Evolutionary conservation across 2,329 filamentous ascomycete genomes (phyloP), one percentile per base, ranked within the genome.

Genomic region (Fusarium musae): DNA sequence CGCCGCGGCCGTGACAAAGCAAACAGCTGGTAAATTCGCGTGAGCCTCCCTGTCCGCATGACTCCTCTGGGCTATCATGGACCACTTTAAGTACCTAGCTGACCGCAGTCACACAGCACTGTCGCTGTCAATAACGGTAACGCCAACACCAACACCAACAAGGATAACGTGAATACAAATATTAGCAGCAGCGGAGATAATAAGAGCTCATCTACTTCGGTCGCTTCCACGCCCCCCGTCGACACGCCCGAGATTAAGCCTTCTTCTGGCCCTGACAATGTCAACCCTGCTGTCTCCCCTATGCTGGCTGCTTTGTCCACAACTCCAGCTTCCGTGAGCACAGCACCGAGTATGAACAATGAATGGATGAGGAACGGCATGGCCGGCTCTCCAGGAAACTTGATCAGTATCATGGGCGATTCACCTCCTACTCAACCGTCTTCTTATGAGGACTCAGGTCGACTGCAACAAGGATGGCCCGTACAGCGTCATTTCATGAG

Each of bases 381-480:
- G 67, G 84, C 84, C 40, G 84, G 85, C 66, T 88, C 87, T n/a
- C 86, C 86, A n/a, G 83, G 85, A 57, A 88, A 88, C 66, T 81
- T 87, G 63, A 87, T 87, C 70, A 87, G 82, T 76, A 78, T 88
- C 65, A 82, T 83, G 78, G 85, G 85, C 60, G 87, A 88, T 71
- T 88, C 86, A 28, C 86, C 87, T 53, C 86, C 87, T 6, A 88
- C 85, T 23, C 85, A 86, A 52, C 86, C 86, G 21, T 87, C 86
- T 26, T 87, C 86, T 4, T 87, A 87, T 70, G 86, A 87, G 74
- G 86, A 87, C 69, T 79, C 83, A 10, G 75, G 82, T 59, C 83
- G 83, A 40, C 77, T 84, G 52, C 81, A 83, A 44, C 84, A 85
- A 64, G 75, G 83, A 81, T 77, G 85, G 86, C 82, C 80, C 84